Percentiles rank a stretch among this genome's conserved stretches.
phyloP scores from a whole-genome alignment of 2,329 filamentous ascomycete genomes.

The Diaporthe nobilis region DNA sequence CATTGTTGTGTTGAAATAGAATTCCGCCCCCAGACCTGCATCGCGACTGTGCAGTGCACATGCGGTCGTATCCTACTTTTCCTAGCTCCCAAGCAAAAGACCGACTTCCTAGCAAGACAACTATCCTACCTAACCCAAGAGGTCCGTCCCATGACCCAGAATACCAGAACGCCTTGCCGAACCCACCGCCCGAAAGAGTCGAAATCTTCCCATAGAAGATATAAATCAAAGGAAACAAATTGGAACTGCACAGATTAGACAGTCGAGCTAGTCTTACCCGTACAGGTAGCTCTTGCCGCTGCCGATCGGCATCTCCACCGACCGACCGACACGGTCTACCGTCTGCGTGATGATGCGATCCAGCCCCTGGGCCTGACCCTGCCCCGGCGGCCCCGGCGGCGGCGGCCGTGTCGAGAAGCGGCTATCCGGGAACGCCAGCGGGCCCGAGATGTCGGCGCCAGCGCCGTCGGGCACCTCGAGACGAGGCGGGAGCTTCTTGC shows the following conservation, averaged over 20 bases:
- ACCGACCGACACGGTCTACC: not conserved
- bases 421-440: slow-evolving; percentile 44
- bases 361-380: not conserved
- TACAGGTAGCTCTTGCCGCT: slow-evolving; percentile 55
- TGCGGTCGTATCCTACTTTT: not conserved
- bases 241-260: not conserved
- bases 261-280: slow-evolving; percentile 44
- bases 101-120: not conserved
- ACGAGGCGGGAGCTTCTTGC: slow-evolving; percentile 51
- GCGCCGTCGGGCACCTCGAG: too few relatives aligned
- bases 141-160: not conserved
- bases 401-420: slow-evolving; percentile 37
- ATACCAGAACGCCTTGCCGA: slow-evolving; percentile 21
- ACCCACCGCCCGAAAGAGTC: not conserved
- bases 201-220: not conserved
- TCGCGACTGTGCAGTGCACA: not conserved
- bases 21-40: not conserved
- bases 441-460: slow-evolving; percentile 51
- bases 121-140: not conserved
- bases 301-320: slow-evolving; percentile 50
- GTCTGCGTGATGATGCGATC: slow-evolving; percentile 42
- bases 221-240: not conserved
- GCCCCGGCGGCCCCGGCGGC: slow-evolving; percentile 1
- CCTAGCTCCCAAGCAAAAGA: slow-evolving; percentile 22
- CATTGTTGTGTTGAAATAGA: not conserved